Conservation (phyloP, 1,284 basidiomycete genomes). For the Apiotrichum gamsii region DNA sequence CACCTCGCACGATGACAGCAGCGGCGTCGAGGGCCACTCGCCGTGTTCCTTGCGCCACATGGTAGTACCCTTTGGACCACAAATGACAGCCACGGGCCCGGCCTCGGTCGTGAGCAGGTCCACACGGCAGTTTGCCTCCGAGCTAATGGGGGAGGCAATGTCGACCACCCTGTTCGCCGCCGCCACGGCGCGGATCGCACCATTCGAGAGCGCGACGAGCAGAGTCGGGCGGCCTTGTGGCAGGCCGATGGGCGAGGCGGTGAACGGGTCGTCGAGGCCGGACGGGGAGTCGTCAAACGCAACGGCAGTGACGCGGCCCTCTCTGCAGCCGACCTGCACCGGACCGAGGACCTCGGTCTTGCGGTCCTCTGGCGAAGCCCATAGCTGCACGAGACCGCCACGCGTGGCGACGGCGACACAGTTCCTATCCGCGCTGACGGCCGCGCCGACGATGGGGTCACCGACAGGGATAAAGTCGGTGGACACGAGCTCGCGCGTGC, state of each 20-base stretch:
- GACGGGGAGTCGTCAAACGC: constrained; percentile 9
- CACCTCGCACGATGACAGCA: constrained; percentile 6
- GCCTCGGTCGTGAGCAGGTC: constrained; percentile 8
- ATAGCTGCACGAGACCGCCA: constrained; percentile 7
- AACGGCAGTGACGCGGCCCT: background rate
- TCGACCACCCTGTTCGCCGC: constrained; percentile 6
- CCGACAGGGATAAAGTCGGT: constrained; percentile 7
- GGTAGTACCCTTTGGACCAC: background rate
- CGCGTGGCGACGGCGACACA: constrained; percentile 12
- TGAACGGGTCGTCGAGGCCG: constrained; percentile 15
- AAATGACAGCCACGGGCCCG: constrained; percentile 5
- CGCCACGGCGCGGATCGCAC: constrained; percentile 8
- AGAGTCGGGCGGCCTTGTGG: constrained; percentile 7
- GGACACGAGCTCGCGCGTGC: constrained; percentile 25
- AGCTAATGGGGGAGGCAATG: constrained; percentile 2
- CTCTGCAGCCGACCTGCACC: background rate
- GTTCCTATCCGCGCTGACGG: constrained; percentile 12
- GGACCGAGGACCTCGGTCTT: constrained; percentile 6
- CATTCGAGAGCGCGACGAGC: constrained; percentile 11
- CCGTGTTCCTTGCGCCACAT: constrained; percentile 15
- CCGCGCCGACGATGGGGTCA: constrained; percentile 23
- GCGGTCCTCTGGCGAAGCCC: constrained; percentile 11
- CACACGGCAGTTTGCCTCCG: background rate
- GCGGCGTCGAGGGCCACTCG: constrained; percentile 8
- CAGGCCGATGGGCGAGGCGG: constrained; percentile 2